Evolutionary conservation across 768 basidiomycete species (phyloP), one percentile per base, ranked within the genome.

Genomic region (Suillus decipiens): DNA sequence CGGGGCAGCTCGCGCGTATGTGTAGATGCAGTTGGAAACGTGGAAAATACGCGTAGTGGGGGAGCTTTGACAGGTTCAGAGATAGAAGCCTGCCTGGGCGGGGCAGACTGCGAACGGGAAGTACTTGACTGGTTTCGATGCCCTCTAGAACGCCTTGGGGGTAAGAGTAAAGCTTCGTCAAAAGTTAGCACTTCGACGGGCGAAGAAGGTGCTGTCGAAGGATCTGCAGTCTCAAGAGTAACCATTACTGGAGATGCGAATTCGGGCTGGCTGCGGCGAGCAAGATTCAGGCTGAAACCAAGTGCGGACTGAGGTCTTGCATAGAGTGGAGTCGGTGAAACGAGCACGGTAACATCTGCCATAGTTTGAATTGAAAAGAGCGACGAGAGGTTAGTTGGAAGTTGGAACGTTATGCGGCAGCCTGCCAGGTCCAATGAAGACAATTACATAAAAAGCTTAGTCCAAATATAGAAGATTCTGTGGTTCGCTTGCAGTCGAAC

Each of bases 1-100:
- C 79, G 83, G 39, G 84, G 72, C 34, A 86, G 79, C 64, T 86
- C 83, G 12, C 82, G 58, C 11, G 65, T 68, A 17, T 67, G 58
- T 2, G 65, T 12, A 3, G 63, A 59, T 1, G 62, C 41, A n/a
- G 36, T 33, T 58, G 61, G 15, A 33, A 66, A 67, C 0, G 72
- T 59, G 37, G 67, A 69, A 42, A 65, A 66, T 6, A 60, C 24
- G 36, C 65, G 71, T 22, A 66, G 62, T 60, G 61, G 37, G 48
- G 61, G 65, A 17, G 45, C 62, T 8, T 61, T 48, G 39, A 36
- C 5, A 22, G 61, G 43, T 12, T 59, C 67, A 5, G 57, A 41
- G 28, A 50, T 19, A 17, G 60, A 43, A 17, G 15, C 28, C 9
- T 36, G 37, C 5, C 47, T 63, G 59, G 63, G 69, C 10, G 73